phyloP scores from a whole-genome alignment of 2,329 filamentous ascomycete species.

The Pseudogymnoascus sp. region DNA sequence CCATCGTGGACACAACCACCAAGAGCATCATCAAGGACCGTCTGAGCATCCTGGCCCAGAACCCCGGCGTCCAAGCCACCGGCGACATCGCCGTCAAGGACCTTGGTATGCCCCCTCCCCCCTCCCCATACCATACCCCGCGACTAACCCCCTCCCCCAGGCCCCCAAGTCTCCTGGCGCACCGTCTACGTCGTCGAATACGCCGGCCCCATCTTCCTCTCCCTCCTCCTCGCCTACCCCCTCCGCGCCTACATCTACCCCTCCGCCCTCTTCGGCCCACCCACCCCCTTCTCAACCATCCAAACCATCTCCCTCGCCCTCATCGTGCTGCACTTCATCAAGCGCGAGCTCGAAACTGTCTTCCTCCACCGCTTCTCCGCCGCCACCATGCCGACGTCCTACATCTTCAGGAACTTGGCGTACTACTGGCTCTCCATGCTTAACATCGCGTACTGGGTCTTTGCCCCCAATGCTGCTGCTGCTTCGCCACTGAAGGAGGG shows the following conservation, averaged over 20 bases:
- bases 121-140: not conserved
- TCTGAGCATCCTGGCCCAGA: conserved; percentile 42
- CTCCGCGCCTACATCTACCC: conserved; percentile 66
- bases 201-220: conserved; percentile 80
- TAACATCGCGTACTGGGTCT: conserved; percentile 76
- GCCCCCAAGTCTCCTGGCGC: conserved; percentile 82
- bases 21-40: conserved; percentile 57
- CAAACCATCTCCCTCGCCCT: conserved; percentile 69
- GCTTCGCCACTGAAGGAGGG: conserved; percentile 35
- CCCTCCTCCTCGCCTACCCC: conserved; percentile 60
- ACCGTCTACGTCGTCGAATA: conserved; percentile 96
- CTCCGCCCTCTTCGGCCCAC: conserved; percentile 30
- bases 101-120: conserved; percentile 52
- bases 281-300: conserved; percentile 47
- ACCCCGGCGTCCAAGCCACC: conserved; percentile 38
- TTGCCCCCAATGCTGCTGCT: conserved; percentile 63
- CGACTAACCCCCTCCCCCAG: conserved; percentile 36
- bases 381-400: conserved; percentile 82
- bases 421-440: conserved; percentile 93
- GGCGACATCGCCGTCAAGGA: conserved; percentile 80
- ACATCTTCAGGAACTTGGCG: conserved; percentile 89
- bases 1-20: conserved; percentile 50
- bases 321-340: conserved; percentile 76
- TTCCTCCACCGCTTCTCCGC: conserved; percentile 93
- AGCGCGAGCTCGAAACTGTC: conserved; percentile 90